Evolutionary conservation across 768 basidiomycete species (phyloP), one percentile per base, ranked within the genome.

Genomic region (Serpula lacrymans): DNA sequence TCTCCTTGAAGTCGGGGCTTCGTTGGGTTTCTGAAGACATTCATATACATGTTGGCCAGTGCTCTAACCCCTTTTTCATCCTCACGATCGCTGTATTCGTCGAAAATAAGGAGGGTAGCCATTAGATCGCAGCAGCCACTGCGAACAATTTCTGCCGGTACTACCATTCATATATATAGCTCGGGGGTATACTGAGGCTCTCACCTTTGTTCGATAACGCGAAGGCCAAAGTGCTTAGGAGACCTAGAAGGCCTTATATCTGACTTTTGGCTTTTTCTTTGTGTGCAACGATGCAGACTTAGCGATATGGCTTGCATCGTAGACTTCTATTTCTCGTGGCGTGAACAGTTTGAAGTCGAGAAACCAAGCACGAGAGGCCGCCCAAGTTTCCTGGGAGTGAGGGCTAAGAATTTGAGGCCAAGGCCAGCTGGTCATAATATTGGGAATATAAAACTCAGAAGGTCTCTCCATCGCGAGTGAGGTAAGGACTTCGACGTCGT

Each of bases 81-180:
- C 2, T 57, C 55, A 5, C 63, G 55, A 51, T 77, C 75, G 23
- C 70, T 66, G 47, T 70, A 64, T 48, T 72, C 68, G 48, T 77
- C 75, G 44, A 68, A 60, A 26, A 75, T 51, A 44, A 72, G 75
- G 46, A 72, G 68, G 11, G 72, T 49, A 29, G 69, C 68, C 69
- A 77, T 74, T 30, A 76, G 53, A 41, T 76, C 74, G n/a, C n/a
- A n/a, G 42, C 74, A 74, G 6, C 55, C 65, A 7, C 62, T 54
- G 2, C 67, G 57, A 14, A 39, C 55, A 30, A 40, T 54, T 16
- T 52, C 61, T 66, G 43, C 6, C 3, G 18, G 17, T 6, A 14
- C 12, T 22, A 26, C 7, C 10, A 29, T 29, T 29, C 14, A n/a
- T 29, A 29, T 14, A 29, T 29, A 29, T 29, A n/a, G n/a, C 9